Evolutionary conservation across 768 basidiomycete genomes (phyloP).

Genomic region (Boletus rubescentipes): DNA sequence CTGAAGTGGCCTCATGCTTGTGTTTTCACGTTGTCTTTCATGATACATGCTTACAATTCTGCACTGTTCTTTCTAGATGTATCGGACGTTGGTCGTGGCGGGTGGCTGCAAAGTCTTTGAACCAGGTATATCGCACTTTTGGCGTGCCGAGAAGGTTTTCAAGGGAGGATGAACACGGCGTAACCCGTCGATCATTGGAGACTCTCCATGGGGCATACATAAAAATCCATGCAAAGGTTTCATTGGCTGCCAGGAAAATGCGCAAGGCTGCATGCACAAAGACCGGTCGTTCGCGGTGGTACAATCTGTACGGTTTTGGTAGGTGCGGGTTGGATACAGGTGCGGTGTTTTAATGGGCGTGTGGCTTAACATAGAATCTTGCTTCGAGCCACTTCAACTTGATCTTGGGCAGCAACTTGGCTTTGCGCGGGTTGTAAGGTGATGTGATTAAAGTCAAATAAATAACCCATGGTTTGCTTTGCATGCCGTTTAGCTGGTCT

Average conservation of each 20-base stretch:
- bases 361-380: too few species aligned
- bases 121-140: constrained; percentile 73
- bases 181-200: neutral
- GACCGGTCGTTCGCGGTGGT: constrained; percentile 54
- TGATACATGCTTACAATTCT: neutral
- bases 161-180: constrained; percentile 1
- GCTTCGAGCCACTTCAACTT: too few species aligned
- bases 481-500: too few species aligned
- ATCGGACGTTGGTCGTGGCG: constrained; percentile 18
- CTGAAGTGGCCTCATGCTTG: too few species aligned
- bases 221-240: constrained; percentile 67
- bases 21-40: constrained; percentile 15
- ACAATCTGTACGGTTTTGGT: constrained; percentile 42
- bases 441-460: too few species aligned
- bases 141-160: constrained; percentile 70
- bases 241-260: constrained; percentile 51
- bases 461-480: too few species aligned
- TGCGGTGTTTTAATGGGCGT: too few species aligned
- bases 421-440: too few species aligned
- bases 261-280: constrained; percentile 58
- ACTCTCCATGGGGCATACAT: constrained; percentile 46
- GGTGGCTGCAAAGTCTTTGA: constrained; percentile 63
- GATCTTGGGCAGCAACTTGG: too few species aligned
- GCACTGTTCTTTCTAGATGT: neutral
- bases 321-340: too few species aligned